Evolutionary conservation across 306 rosid species (phyloP).

Genomic region (Urtica urens): DNA sequence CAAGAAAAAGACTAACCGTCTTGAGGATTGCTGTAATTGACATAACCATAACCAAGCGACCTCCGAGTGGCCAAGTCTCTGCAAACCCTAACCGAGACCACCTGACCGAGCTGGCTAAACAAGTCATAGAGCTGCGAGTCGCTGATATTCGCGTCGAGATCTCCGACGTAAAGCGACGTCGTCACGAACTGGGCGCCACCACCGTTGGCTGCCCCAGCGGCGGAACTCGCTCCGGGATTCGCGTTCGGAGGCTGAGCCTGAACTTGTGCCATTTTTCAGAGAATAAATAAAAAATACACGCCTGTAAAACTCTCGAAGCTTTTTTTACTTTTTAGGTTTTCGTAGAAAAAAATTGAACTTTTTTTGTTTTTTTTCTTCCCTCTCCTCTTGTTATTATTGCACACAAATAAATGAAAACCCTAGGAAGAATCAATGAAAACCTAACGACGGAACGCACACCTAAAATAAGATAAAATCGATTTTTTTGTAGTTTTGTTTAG

Average conservation of each 20-base stretch:
- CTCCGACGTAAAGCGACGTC: conserved; percentile 90
- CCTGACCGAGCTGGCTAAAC: conserved; percentile 86
- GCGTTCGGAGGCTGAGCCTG: conserved; percentile 71
- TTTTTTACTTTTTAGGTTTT: not conserved
- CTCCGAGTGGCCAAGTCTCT: conserved; percentile 76
- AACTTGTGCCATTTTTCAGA: conserved; percentile 77
- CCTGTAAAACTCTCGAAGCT: not conserved
- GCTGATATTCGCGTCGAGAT: conserved; percentile 71
- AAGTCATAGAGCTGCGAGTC: conserved; percentile 91
- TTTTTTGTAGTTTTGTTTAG: conserved; percentile 4
- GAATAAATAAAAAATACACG: not conserved
- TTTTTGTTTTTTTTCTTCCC: conserved; percentile 47
- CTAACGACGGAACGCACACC: conserved; percentile 3
- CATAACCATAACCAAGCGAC: conserved; percentile 95
- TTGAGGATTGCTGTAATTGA: conserved; percentile 62
- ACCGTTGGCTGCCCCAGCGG: conserved; percentile 30
- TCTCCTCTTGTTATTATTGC: conserved; percentile 73
- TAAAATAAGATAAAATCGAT: conserved; percentile 10
- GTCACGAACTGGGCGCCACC: conserved; percentile 66
- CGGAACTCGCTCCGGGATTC: conserved; percentile 44
- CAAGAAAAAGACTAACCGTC: conserved; percentile 48
- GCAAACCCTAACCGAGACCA: conserved; percentile 94
- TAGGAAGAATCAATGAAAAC: conserved; percentile 16
- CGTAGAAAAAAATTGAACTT: conserved; percentile 4
- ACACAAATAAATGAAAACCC: conserved; percentile 36